These are phyloP conservation scores for Lactifluus piperatus DNA, from an alignment of 768 basidiomycete genomes.

Conservation along the genomic window DNA sequence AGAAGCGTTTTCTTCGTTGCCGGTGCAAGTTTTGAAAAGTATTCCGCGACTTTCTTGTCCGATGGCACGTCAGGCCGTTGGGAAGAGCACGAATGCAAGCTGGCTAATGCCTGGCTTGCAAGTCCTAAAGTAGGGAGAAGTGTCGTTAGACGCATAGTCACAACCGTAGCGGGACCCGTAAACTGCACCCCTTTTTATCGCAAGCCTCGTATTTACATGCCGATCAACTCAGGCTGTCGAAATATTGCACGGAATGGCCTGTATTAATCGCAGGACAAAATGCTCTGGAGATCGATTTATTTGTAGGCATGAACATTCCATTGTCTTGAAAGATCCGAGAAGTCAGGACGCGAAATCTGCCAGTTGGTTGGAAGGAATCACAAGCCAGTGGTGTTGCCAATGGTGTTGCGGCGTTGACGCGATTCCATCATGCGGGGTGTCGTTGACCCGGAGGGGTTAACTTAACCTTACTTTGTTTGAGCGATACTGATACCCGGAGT, in stretches of 20 bases:
- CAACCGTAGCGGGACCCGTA: neutral
- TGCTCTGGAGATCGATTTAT: neutral
- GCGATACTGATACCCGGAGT: neutral
- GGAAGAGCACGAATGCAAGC: neutral
- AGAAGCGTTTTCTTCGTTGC: slow-evolving; percentile 5
- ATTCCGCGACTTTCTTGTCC: neutral
- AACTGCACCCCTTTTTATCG: neutral
- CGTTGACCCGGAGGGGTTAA: neutral
- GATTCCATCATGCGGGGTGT: neutral
- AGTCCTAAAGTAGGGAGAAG: slow-evolving; percentile 1
- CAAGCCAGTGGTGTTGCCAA: too few species aligned
- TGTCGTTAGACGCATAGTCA: neutral
- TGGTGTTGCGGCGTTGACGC: too few species aligned
- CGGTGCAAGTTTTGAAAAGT: slow-evolving; percentile 5
- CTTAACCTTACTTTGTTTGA: neutral
- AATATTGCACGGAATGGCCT: neutral
- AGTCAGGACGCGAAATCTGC: neutral
- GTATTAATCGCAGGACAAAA: neutral
- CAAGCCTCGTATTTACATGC: neutral
- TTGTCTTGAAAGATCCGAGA: neutral
- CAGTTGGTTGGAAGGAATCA: neutral
- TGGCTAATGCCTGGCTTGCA: slow-evolving; percentile 1
- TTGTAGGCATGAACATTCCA: neutral
- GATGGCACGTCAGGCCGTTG: neutral
- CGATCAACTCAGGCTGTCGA: neutral